phyloP scores from a whole-genome alignment of 192 early-diverging fungal species.

The Podila epigama region DNA sequence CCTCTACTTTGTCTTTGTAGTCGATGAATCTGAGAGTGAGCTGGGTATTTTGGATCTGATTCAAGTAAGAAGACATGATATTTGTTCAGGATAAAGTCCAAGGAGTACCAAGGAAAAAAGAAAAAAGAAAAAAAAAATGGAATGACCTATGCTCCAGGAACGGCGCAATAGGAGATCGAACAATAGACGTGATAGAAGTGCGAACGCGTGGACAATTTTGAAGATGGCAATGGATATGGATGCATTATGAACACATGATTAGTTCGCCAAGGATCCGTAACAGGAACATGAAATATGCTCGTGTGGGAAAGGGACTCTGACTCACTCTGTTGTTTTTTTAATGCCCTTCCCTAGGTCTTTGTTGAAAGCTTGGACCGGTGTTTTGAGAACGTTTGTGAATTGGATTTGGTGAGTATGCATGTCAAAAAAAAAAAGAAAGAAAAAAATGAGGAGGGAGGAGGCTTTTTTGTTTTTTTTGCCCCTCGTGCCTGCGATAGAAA shows the following conservation, averaged over 20 bases:
- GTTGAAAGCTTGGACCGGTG: constrained; percentile 93
- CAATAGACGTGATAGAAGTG: too few species aligned
- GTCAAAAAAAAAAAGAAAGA: neutral
- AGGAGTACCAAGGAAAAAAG: too few species aligned
- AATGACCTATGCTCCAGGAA: too few species aligned
- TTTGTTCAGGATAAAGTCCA: too few species aligned
- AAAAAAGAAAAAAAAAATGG: too few species aligned
- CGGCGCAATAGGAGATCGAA: too few species aligned
- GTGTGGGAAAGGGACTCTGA: too few species aligned
- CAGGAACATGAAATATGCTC: neutral
- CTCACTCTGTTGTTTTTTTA: neutral
- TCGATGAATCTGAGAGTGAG: constrained; percentile 95
- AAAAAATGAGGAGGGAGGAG: neutral
- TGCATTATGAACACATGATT: too few species aligned
- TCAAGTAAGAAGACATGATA: constrained; percentile 71
- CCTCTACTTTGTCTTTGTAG: constrained; percentile 98
- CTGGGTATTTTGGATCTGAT: constrained; percentile 96
- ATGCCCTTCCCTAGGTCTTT: constrained; percentile 71
- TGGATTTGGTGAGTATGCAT: constrained; percentile 77
- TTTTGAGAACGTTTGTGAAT: constrained; percentile 97
- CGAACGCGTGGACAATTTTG: too few species aligned
- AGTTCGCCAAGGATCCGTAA: too few species aligned
- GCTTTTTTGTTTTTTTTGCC: neutral
- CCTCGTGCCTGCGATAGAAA: too few species aligned
- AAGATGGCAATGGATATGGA: too few species aligned